Evolutionary conservation across 2,329 filamentous ascomycete species (phyloP), one percentile per base, ranked within the genome.

Genomic region (Apiospora saccharicola): DNA sequence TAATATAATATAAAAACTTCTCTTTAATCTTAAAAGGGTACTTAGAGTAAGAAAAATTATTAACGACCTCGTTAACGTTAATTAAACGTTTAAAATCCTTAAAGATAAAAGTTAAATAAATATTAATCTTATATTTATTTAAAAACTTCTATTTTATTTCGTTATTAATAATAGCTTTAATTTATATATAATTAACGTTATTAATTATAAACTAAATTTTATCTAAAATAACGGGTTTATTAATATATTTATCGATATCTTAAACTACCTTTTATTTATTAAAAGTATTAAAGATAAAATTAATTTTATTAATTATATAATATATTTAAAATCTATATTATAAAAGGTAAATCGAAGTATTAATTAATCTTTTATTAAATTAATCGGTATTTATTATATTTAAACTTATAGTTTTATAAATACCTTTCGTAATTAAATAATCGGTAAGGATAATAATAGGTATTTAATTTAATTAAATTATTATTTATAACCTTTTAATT

Each of bases 1-100:
- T 30, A 30, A 53, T 57, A 67, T 46, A 67, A 34, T 67, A 43
- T 71, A 71, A 67, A 37, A 57, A 14, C n/a, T 34, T 67, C 16
- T 44, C 3, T n/a, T 67, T n/a, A 43, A 37, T 41, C n/a, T 53
- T 16, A 16, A 53, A 53, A 16, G 6, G 5, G 10, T 67, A 41
- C n/a, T 24, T 10, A 10, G 7, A 1, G 41, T 67, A 41, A 43
- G 26, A 24, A 43, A 47, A 67, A 51, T 37, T 44, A 14, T 53
- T 19, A 10, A 67, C n/a, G 47, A 64, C 51, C 4, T 26, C 30
- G 22, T 71, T n/a, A n/a, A 30, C 67, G 4, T 30, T 30, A 30
- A 30, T 30, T 30, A 30, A 30, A 4, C 26, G 26, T 30, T 30
- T 30, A 30, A 30, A 30, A 30, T 30, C 4, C 26, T 30, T 30